These are phyloP conservation scores for Hapsidospora chrysogenum DNA, from an alignment of 495 filamentous ascomycete genomes.

Conservation along the genomic window DNA sequence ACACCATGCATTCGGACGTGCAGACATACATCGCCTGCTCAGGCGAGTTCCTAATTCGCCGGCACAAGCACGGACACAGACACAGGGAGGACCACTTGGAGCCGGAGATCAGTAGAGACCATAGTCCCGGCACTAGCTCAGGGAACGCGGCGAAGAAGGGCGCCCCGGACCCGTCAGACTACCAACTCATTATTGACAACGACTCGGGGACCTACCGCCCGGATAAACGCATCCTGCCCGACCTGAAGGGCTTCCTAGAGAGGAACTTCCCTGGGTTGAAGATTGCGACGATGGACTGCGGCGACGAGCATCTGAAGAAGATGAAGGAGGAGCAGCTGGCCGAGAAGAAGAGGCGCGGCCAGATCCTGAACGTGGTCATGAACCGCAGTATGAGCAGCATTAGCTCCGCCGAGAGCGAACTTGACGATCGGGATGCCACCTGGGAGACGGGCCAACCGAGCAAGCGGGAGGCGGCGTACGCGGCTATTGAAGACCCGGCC, in stretches of 20 bases:
- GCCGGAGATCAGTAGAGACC: conserved; percentile 7
- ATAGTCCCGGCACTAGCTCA: too few species aligned
- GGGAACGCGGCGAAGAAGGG: too few species aligned
- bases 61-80: conserved; percentile 22
- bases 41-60: conserved; percentile 83
- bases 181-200: conserved; percentile 87
- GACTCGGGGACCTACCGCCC: conserved; percentile 89
- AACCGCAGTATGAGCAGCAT: conserved; percentile 38
- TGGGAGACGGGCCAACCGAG: background rate
- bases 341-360: conserved; percentile 43
- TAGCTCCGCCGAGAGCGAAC: conserved; percentile 60
- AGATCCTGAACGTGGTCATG: conserved; percentile 47
- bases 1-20: conserved; percentile 89
- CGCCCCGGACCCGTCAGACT: conserved; percentile 44
- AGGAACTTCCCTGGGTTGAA: conserved; percentile 57
- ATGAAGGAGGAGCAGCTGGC: conserved; percentile 29
- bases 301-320: conserved; percentile 43
- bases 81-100: conserved; percentile 5
- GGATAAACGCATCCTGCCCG: conserved; percentile 51
- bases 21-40: conserved; percentile 77
- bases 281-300: conserved; percentile 53
- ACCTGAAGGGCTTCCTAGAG: conserved; percentile 50
- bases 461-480: conserved; percentile 1
- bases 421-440: conserved; percentile 35
- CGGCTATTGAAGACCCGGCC: background rate